Evolutionary conservation across 2,329 filamentous ascomycete genomes (phyloP).

Genomic region (Stenocarpella maydis): DNA sequence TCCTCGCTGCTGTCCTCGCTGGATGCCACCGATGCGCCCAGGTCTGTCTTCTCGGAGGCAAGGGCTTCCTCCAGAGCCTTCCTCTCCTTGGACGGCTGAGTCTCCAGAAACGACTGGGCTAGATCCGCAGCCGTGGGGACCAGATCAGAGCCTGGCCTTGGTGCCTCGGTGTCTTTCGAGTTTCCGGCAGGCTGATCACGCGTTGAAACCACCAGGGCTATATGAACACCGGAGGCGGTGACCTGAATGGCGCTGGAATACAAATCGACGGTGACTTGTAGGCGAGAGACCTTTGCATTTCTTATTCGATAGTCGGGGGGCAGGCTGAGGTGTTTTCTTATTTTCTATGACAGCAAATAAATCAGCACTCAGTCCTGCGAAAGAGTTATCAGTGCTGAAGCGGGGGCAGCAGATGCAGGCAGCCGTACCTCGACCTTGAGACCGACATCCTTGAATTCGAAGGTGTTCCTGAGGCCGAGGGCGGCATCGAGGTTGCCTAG

Average conservation of each 20-base stretch:
- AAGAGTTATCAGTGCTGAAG: not conserved
- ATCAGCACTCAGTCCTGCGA: conserved; percentile 16
- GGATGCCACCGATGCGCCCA: conserved; percentile 66
- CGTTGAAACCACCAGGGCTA: conserved; percentile 66
- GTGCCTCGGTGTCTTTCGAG: conserved; percentile 40
- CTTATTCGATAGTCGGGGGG: conserved; percentile 75
- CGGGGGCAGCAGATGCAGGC: conserved; percentile 3
- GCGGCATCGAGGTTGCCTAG: conserved; percentile 86
- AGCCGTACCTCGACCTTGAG: conserved; percentile 75
- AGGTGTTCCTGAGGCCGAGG: conserved; percentile 80
- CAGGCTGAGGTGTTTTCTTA: conserved; percentile 77
- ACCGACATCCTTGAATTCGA: conserved; percentile 88
- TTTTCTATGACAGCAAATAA: conserved; percentile 66
- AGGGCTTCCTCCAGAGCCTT: conserved; percentile 74
- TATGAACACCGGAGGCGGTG: conserved; percentile 82
- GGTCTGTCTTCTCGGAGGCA: conserved; percentile 66
- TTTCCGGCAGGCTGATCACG: conserved; percentile 45
- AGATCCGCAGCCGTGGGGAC: conserved; percentile 77
- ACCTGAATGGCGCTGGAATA: conserved; percentile 84
- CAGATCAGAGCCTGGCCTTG: conserved; percentile 42
- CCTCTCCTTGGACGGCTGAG: conserved; percentile 72
- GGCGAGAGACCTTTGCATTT: conserved; percentile 76
- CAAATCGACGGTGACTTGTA: conserved; percentile 87
- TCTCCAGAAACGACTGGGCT: conserved; percentile 80
- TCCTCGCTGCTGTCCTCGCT: conserved; percentile 70